Base-by-base conservation (phyloP, 2,329 filamentous ascomycete genomes). In the Pestalotiopsis sp. region DNA sequence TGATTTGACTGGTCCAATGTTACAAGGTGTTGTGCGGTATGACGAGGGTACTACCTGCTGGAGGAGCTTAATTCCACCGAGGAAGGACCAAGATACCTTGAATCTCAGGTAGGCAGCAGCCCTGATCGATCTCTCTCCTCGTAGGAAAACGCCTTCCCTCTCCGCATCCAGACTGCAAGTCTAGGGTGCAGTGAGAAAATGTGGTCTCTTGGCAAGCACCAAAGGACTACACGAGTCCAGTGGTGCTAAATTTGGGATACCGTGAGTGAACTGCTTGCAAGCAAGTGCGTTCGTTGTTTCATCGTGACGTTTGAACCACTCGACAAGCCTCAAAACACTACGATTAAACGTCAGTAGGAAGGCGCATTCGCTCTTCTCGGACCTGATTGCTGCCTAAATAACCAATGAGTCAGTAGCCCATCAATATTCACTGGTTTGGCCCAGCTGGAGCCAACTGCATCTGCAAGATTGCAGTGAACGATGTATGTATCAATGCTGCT, bases 171-270 rank as follows among this genome's bases (percentile, higher is more conserved):
- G 78, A 78, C 85, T 68, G 78, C 69, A 80, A 82, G 84, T 82
- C 79, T 74, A 77, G 79, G 73, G 72, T 80, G 83, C 80, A 86
- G 84, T 85, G 86, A 87, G 86, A 84, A 86, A 86, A 86, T 78
- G 75, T 73, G 72, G 70, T 27, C 73, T 75, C 71, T 71, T 73
- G 75, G 73, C 69, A 67, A 71, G 59, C 63, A 66, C 70, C 67
- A 67, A 65, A 65, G 69, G 25, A 58, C 66, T 66, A 67, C 70
- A 52, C 7, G 14, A 60, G 65, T 45, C 36, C 56, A 60, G 20
- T 27, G 27, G 56, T 36, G n/a, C 25, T 36, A 61, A 20, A 14
- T 38, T 58, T n/a, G n/a, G 20, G 31, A 57, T 25, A 41, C 63
- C 49, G 23, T 57, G 25, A 40, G 52, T 45, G 14, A 25, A 49